Evolutionary conservation across 73 alveolate species (phyloP).

Genomic region (Diophrys sp.): DNA sequence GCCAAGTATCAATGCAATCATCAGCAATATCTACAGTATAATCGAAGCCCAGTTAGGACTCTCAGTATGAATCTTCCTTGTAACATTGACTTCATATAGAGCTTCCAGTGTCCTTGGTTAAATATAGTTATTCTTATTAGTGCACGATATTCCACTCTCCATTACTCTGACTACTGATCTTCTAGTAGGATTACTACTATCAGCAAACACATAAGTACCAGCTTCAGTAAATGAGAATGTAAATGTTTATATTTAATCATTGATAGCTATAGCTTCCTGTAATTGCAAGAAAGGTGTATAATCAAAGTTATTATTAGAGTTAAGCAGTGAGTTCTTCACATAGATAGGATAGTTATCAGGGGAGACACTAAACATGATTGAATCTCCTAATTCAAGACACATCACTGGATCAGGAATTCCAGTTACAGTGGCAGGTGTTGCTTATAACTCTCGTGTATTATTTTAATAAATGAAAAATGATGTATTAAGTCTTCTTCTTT

Average conservation of each 20-base stretch:
- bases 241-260: not conserved
- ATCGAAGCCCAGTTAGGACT: not conserved
- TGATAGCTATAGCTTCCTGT: slow-evolving; percentile 1
- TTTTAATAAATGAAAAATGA: not conserved
- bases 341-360: slow-evolving; percentile 16
- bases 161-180: slow-evolving; percentile 8
- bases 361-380: not conserved
- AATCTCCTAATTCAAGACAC: slow-evolving; percentile 12
- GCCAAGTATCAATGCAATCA: not conserved
- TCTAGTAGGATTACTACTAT: not conserved
- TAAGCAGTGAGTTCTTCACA: slow-evolving; percentile 16
- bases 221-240: not conserved
- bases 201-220: slow-evolving; percentile 19
- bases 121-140: not conserved
- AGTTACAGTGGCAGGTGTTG: slow-evolving; percentile 2
- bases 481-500: too few species aligned
- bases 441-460: not conserved
- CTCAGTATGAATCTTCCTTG: slow-evolving; percentile 4
- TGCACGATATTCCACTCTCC: not conserved
- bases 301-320: slow-evolving; percentile 10
- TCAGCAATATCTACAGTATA: not conserved
- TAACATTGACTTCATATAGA: slow-evolving; percentile 5
- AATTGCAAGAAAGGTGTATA: slow-evolving; percentile 11
- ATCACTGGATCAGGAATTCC: slow-evolving; percentile 11
- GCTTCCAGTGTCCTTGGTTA: not conserved